Conservation (phyloP, 306 rosid species). For the Potentilla sterilis region DNA sequence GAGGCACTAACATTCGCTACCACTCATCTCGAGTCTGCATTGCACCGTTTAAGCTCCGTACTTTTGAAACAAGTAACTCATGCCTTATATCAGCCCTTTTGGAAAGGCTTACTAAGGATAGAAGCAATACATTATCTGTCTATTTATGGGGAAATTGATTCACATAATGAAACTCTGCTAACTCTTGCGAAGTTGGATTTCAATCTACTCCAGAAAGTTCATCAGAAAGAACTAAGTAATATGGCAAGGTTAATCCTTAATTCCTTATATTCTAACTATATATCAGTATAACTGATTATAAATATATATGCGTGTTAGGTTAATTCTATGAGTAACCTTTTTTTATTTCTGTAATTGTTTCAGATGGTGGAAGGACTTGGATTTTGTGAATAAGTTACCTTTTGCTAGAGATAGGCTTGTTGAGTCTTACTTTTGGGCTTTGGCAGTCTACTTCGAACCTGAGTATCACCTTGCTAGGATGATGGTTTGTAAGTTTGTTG, state of each 20-base stretch:
- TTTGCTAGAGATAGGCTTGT: not conserved
- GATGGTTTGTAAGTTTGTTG: not conserved
- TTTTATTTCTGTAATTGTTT: too few species aligned
- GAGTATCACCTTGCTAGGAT: not conserved
- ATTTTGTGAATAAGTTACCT: not conserved
- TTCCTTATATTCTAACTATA: too few species aligned
- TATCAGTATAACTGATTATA: too few species aligned
- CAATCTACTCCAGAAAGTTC: not conserved
- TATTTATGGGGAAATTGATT: not conserved
- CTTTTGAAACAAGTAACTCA: not conserved
- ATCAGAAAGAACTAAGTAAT: not conserved
- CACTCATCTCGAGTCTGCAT: not conserved
- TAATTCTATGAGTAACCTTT: too few species aligned
- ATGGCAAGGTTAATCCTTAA: not conserved
- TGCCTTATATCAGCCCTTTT: not conserved
- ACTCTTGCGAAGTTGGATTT: not conserved
- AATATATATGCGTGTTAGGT: too few species aligned
- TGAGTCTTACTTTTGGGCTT: not conserved
- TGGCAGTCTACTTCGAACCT: not conserved
- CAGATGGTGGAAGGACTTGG: slow-evolving; percentile 1
- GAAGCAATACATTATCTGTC: not conserved
- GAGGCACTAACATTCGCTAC: not conserved
- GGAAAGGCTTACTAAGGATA: not conserved
- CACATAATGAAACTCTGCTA: not conserved
- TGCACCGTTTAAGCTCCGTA: not conserved